Base-by-base conservation (phyloP, 192 early-diverging fungal species). In the Coemansia asiatica region DNA sequence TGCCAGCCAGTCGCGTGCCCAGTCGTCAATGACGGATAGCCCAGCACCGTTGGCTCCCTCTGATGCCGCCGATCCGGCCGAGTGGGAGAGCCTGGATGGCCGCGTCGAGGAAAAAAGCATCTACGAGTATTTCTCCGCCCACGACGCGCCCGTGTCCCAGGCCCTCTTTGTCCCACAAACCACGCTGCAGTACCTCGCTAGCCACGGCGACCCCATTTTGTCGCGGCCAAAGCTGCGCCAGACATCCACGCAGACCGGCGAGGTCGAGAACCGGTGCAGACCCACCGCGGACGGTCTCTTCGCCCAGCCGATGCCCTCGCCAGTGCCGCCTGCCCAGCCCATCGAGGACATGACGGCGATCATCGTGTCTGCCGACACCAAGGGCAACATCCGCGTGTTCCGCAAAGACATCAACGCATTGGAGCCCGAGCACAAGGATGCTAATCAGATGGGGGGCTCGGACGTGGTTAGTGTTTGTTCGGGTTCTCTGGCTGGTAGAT, bases 351-450 rank as follows among this genome's bases (percentile, higher is more conserved):
- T 67, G 61, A 71, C 76, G 6, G 69, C 76, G 13, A 90, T 91
- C 7, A 90, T 91, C 36, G 77, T 89, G 26, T 84, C 87, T 8
- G 82, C 87, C 12, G 89, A 89, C 61, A 79, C 83, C 15, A 67
- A 71, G 53, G 89, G 88, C 35, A 64, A 65, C 54, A 88, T 91
- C 59, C 82, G 86, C 29, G 86, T 91, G 15, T 91, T 86, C 76
- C 79, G 89, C 56, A 82, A 84, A 31, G 89, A 90, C 58, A 84
- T 80, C 25, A 82, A 82, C 50, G 61, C 71, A 16, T 6, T 35
- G 0, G 57, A 59, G 8, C 16, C 16, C 18, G 35, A 38, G 29
- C 19, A 10, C 2, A n/a, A 12, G n/a, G 19, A 35, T n/a, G n/a
- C n/a, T n/a, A n/a, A 4, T 36, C 56, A 6, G 28, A 33, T 58